Conservation (phyloP, 2,329 filamentous ascomycete species). For the Talaromyces atroroseus region DNA sequence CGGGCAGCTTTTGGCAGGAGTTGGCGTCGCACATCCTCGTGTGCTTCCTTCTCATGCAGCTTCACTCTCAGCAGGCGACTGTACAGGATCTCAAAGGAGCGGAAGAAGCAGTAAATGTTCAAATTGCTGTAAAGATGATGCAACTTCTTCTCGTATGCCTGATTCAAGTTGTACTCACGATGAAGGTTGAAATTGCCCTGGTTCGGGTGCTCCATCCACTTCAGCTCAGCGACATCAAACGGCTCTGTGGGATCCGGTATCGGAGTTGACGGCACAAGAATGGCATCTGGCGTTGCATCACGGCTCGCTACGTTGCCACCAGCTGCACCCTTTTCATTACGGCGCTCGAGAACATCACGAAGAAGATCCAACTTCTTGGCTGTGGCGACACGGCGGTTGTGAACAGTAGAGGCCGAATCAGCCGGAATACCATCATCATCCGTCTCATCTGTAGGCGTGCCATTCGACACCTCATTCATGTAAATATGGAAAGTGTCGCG, state of each 20-base stretch:
- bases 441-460: slow-evolving; percentile 64
- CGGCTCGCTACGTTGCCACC: slow-evolving; percentile 77
- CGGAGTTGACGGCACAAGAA: slow-evolving; percentile 29
- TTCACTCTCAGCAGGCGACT: slow-evolving; percentile 79
- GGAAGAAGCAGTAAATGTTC: slow-evolving; percentile 90
- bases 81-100: slow-evolving; percentile 87
- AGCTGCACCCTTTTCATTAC: slow-evolving; percentile 64
- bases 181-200: slow-evolving; percentile 53
- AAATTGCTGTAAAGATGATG: slow-evolving; percentile 92
- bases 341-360: slow-evolving; percentile 76
- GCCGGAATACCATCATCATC: slow-evolving; percentile 68
- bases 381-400: slow-evolving; percentile 57
- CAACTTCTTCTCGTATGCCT: slow-evolving; percentile 71
- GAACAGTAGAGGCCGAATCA: slow-evolving; percentile 65
- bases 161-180: slow-evolving; percentile 66
- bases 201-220: slow-evolving; percentile 57
- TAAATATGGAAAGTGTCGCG: slow-evolving; percentile 63
- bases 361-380: slow-evolving; percentile 72
- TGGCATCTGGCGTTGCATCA: slow-evolving; percentile 79
- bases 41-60: slow-evolving; percentile 66
- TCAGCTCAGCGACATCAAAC: slow-evolving; percentile 45
- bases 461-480: slow-evolving; percentile 63
- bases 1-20: slow-evolving; percentile 73
- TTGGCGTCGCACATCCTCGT: slow-evolving; percentile 66
- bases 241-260: slow-evolving; percentile 51